Conservation (phyloP, 208 protist species). For the Endotrypanum monterogeii region DNA sequence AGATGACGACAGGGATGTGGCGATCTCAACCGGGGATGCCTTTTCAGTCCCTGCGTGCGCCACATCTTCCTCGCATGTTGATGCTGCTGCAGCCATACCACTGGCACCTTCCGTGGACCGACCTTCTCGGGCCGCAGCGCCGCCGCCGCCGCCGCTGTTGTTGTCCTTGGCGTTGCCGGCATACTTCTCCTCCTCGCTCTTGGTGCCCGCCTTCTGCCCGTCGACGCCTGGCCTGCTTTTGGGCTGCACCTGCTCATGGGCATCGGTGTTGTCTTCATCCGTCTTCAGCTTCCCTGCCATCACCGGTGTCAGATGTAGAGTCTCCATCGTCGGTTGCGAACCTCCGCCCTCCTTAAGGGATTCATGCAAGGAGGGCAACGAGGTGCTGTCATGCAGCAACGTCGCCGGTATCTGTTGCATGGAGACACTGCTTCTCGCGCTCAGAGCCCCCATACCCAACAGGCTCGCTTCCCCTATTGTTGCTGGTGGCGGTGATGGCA, state of each 20-base stretch:
- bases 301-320: background rate
- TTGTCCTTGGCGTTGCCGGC: background rate
- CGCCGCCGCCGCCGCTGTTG: no score
- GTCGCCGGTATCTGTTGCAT: background rate
- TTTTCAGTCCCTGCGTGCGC: background rate
- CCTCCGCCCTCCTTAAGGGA: background rate
- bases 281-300: background rate
- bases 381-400: background rate
- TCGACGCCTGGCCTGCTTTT: background rate
- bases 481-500: background rate
- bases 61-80: conserved; percentile 6
- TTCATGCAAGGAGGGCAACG: conserved; percentile 1
- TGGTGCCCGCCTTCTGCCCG: background rate
- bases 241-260: conserved; percentile 1
- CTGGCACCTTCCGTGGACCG: background rate
- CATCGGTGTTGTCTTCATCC: background rate
- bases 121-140: background rate
- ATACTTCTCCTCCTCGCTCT: background rate
- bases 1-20: background rate
- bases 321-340: background rate
- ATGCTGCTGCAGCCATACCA: conserved; percentile 5
- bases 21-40: background rate
- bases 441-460: background rate
- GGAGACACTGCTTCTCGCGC: background rate
- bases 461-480: background rate